Base-by-base conservation (phyloP, 768 basidiomycete species). In the Lentinula detonsa region DNA sequence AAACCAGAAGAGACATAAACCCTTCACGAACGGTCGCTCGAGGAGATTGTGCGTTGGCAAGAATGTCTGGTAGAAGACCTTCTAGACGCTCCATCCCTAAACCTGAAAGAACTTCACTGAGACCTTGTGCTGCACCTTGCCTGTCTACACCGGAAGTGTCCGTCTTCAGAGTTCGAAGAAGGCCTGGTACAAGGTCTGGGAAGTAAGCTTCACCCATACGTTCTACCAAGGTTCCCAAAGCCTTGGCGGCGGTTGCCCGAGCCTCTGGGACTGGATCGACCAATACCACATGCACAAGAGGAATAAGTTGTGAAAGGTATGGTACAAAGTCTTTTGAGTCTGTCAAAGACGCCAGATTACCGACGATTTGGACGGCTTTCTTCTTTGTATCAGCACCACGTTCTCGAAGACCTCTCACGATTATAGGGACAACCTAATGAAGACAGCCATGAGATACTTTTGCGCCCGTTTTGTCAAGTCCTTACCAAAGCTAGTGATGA, bases 221-320 rank as follows among this genome's bases (percentile, higher is more conserved):
- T 69, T 98, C 96, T 21, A 99, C 93, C n/a, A 99, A 83, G 0
- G 94, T 93, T 8, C 97, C 96, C 13, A 99, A 81, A 0, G 96
- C 90, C 75, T 98, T 98, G 10, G 96, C 95, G 6, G 97, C 97
- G 0, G 96, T 98, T 1, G 95, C 95, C 59, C 97, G 85, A 5
- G 97, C 96, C 73, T 98, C 97, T 2, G 97, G 97, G 1, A 98
- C 97, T 31, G 97, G 97, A 66, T 99, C 97, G 45, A 95, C 88
- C 8, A 99, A 84, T 15, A 98, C 96, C 18, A 85, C 75, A 67
- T 97, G 95, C 0, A 99, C 91, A 72, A 97, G 79, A 0, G 97
- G 97, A 42, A 98, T 76, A 18, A 98, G 82, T 40, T 86, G 84
- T 28, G 86, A 81, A n/a, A 99, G 81, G 71, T 99, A 98, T 0